Percentiles rank a stretch among this genome's conserved stretches.
These are phyloP conservation scores for Chalciporus sp. DNA, from an alignment of 1,284 basidiomycete genomes.

Conservation along the genomic window DNA sequence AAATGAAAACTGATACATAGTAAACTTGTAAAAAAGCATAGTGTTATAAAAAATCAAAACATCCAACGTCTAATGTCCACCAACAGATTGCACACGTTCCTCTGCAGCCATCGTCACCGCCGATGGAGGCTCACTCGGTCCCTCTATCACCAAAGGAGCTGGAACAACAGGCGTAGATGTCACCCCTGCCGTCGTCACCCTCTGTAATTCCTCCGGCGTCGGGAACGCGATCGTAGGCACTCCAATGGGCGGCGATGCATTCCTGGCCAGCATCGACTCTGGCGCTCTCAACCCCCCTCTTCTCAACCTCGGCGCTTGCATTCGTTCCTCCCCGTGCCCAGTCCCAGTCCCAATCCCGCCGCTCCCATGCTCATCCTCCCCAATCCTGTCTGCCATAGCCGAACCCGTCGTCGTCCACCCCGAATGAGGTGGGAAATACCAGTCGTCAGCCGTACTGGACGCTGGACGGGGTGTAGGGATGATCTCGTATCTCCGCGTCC, in stretches of 20 bases:
- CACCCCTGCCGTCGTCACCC: constrained; percentile 14
- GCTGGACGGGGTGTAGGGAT: constrained; percentile 34
- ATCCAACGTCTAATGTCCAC: constrained; percentile 1
- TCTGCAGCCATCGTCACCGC: constrained; percentile 5
- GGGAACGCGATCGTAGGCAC: constrained; percentile 26
- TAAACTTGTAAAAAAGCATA: constrained; percentile 7
- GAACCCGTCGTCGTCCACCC: constrained; percentile 20
- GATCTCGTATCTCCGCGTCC: constrained; percentile 32
- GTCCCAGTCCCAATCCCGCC: background rate
- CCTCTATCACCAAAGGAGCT: background rate
- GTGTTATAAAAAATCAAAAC: constrained; percentile 9
- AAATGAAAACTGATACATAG: background rate
- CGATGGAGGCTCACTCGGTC: background rate
- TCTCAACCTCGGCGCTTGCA: constrained; percentile 50
- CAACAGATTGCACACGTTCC: constrained; percentile 19
- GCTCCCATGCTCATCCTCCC: constrained; percentile 11
- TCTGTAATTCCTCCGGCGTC: constrained; percentile 26
- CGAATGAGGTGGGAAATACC: constrained; percentile 34
- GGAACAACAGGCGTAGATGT: background rate
- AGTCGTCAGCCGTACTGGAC: constrained; percentile 31
- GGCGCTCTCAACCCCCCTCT: constrained; percentile 61
- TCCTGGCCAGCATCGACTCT: constrained; percentile 54
- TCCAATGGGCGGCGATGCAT: constrained; percentile 39
- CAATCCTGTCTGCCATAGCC: constrained; percentile 21
- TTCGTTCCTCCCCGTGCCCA: constrained; percentile 26